phyloP scores from a whole-genome alignment of 2,329 filamentous ascomycete species.

The Aureobasidium subglaciale region DNA sequence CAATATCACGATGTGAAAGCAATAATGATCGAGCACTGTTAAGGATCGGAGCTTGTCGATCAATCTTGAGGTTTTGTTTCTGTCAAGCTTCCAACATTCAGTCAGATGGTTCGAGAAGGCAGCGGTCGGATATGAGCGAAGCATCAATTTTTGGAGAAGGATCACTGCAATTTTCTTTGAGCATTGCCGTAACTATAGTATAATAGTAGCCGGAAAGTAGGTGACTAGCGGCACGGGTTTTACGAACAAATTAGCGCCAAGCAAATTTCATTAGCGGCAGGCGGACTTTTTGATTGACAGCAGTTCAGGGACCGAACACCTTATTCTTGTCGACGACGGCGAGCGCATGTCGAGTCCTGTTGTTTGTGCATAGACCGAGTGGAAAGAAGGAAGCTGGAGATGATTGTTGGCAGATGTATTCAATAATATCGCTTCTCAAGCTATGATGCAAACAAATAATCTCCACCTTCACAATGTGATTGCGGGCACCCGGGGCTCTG shows the following conservation, averaged over 20 bases:
- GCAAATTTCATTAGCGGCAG: constrained; percentile 11
- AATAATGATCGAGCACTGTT: not conserved
- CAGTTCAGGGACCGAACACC: too few species aligned
- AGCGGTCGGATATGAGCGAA: not conserved
- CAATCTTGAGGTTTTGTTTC: not conserved
- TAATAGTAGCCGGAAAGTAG: not conserved
- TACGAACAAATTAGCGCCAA: not conserved
- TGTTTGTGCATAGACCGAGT: too few species aligned
- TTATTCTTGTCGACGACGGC: not conserved
- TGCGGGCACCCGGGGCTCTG: not conserved
- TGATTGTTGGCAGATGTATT: too few species aligned
- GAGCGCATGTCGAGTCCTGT: not conserved
- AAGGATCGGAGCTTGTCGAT: not conserved
- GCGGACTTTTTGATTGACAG: not conserved
- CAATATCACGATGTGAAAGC: not conserved
- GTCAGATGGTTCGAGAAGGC: not conserved
- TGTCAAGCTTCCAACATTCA: not conserved
- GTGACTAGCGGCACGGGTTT: not conserved
- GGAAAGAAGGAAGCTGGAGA: too few species aligned
- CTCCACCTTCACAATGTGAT: constrained; percentile 4
- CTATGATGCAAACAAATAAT: not conserved
- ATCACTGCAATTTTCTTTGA: not conserved
- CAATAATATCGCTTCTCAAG: too few species aligned
- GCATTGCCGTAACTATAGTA: not conserved
- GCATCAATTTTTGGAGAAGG: not conserved